These are phyloP conservation scores for Cetradonia linearis DNA, from an alignment of 495 filamentous ascomycete genomes.

Conservation along the genomic window DNA sequence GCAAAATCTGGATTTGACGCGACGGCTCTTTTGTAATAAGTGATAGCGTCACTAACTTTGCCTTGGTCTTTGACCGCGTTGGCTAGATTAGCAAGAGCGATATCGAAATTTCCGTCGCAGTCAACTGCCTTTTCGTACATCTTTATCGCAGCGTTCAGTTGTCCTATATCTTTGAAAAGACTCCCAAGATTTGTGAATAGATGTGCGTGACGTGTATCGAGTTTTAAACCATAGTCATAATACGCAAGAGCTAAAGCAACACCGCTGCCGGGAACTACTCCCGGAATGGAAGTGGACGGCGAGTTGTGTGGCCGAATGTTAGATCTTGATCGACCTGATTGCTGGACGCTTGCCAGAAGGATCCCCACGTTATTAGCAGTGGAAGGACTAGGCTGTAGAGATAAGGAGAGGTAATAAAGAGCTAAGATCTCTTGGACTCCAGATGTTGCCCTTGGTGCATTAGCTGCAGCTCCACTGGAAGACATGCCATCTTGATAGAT, in stretches of 20 bases:
- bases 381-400: conserved; percentile 89
- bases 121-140: conserved; percentile 96
- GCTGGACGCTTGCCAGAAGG: conserved; percentile 85
- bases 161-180: conserved; percentile 91
- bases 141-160: conserved; percentile 78
- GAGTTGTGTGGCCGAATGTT: conserved; percentile 29
- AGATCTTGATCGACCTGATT: conserved; percentile 44
- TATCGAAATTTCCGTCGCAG: conserved; percentile 89
- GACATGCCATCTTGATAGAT: conserved; percentile 98
- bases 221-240: conserved; percentile 80
- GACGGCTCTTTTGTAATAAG: conserved; percentile 85
- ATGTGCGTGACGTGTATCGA: conserved; percentile 90
- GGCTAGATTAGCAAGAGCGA: conserved; percentile 90
- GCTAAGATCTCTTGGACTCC: conserved; percentile 89
- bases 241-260: conserved; percentile 82
- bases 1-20: conserved; percentile 89
- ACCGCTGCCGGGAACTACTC: conserved; percentile 75
- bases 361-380: conserved; percentile 99
- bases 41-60: conserved; percentile 80
- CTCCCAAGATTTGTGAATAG: conserved; percentile 96
- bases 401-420: conserved; percentile 91
- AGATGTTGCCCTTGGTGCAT: conserved; percentile 50
- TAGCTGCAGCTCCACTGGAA: conserved; percentile 54
- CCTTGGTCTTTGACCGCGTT: conserved; percentile 98
- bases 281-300: conserved; percentile 53